Base-by-base conservation (phyloP, 805 yeast species). In the Hanseniaspora clermontiae region DNA sequence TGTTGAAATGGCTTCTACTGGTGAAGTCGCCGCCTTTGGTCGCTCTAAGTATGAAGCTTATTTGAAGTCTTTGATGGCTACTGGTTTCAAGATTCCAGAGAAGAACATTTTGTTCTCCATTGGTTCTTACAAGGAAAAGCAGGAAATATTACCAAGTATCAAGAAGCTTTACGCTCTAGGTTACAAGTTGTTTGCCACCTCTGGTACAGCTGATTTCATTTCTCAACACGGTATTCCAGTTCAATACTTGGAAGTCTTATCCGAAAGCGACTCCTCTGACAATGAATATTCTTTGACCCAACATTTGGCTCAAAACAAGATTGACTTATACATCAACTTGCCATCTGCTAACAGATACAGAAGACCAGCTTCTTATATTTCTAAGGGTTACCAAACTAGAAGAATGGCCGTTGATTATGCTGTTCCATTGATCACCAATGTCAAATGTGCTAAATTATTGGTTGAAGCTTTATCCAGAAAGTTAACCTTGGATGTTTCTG, bases 391-490 rank as follows among this genome's bases (percentile, higher is more conserved):
- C 78, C 83, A 81, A 72, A 87, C 97, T 48, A 95, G 99, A 79
- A 93, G 99, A 77, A 87, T 93, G 97, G 98, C 99, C 63, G 97
- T 93, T 62, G 99, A 93, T 73, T 95, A 87, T 70, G 90, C 97
- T 53, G 89, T 93, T 68, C 99, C 99, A 52, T 78, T 93, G 70
- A 96, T 93, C 51, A 93, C 99, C 61, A 93, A 93, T 68, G 97
- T 93, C 63, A 93, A 93, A 74, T 84, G 90, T 77, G 99, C 99
- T 60, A 93, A 93, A 74, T 76, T 93, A 62, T 77, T 93, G 72
- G 83, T 93, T 62, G 97, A 93, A 74, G 97, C 99, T n/a, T 71
- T 89, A 61, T 78, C 91, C 42, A 78, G 93, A 74, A 74, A 81
- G 65, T 61, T 71, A 61, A 60, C 75, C n/a, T 74, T 89, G 62